Evolutionary conservation across 2,329 filamentous ascomycete species (phyloP).

Genomic region (Neofusicoccum kwambonambiense): DNA sequence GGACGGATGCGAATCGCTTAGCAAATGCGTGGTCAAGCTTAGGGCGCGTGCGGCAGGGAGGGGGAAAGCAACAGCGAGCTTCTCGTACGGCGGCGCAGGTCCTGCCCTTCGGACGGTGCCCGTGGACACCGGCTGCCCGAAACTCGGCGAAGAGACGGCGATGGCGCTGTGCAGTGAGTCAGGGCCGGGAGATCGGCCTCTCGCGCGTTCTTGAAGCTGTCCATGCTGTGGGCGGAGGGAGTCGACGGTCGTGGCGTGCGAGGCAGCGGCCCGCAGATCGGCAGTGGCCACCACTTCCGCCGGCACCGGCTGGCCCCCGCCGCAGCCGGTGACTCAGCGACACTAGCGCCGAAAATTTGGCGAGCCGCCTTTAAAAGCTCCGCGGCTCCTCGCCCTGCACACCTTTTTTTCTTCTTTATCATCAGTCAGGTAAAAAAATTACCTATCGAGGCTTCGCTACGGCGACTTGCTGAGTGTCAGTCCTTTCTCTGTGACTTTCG

Average conservation of each 20-base stretch:
- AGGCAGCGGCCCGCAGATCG: too few species aligned
- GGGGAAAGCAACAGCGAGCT: slow-evolving; percentile 7
- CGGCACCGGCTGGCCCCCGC: neutral
- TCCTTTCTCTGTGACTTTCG: slow-evolving; percentile 36
- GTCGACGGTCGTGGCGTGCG: neutral
- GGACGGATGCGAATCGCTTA: neutral
- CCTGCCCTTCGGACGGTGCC: neutral
- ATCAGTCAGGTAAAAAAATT: slow-evolving; percentile 38
- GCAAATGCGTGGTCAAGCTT: neutral
- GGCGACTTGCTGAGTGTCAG: slow-evolving; percentile 45
- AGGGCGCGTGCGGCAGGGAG: neutral
- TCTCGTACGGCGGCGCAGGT: neutral
- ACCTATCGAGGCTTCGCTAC: slow-evolving; percentile 41
- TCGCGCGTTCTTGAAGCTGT: neutral
- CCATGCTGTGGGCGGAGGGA: neutral
- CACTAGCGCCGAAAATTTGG: neutral
- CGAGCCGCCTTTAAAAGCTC: slow-evolving; percentile 25
- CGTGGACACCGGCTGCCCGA: neutral
- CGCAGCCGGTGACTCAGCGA: neutral
- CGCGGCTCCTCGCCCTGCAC: slow-evolving; percentile 22
- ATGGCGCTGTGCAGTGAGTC: neutral
- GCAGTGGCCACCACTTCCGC: too few species aligned
- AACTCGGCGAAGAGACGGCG: neutral
- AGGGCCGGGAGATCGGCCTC: too few species aligned
- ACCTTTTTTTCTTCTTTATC: slow-evolving; percentile 27